phyloP scores from a whole-genome alignment of 371 early-diverging fungal genomes.

The Mucor circinelloides region DNA sequence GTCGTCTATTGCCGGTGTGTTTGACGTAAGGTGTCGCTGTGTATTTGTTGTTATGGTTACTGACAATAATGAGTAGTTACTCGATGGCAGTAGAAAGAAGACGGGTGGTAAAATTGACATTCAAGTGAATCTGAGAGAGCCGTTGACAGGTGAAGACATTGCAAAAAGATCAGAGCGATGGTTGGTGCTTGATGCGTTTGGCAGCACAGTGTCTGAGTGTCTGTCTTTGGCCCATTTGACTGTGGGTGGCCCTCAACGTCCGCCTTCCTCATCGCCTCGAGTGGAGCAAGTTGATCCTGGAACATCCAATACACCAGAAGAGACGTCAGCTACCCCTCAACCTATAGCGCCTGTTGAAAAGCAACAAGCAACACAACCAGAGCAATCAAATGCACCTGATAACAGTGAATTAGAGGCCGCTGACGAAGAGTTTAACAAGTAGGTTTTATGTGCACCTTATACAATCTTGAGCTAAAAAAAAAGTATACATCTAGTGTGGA shows the following conservation, averaged over 20 bases:
- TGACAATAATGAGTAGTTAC: too few species aligned
- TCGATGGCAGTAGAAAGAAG: conserved; percentile 64
- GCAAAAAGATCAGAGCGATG: conserved; percentile 68
- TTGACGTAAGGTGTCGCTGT: conserved; percentile 57
- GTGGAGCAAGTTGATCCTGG: neutral
- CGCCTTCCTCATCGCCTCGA: neutral
- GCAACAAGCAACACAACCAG: neutral
- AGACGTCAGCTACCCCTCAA: neutral
- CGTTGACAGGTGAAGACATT: conserved; percentile 66
- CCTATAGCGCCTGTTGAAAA: neutral
- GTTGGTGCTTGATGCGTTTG: conserved; percentile 66
- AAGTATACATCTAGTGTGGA: conserved; percentile 63
- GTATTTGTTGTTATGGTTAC: conserved; percentile 46
- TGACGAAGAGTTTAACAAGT: conserved; percentile 56
- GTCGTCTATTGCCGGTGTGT: conserved; percentile 65
- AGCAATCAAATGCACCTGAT: neutral
- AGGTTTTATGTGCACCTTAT: neutral
- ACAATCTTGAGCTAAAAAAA: neutral
- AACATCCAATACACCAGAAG: neutral
- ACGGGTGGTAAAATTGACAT: conserved; percentile 77
- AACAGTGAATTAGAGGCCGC: conserved; percentile 47
- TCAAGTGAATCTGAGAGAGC: conserved; percentile 65
- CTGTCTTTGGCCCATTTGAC: conserved; percentile 32
- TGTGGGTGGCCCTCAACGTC: conserved; percentile 15
- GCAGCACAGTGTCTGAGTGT: conserved; percentile 20